phyloP scores from a whole-genome alignment of 2,329 filamentous ascomycete genomes.

The Elsinoe necatrix region DNA sequence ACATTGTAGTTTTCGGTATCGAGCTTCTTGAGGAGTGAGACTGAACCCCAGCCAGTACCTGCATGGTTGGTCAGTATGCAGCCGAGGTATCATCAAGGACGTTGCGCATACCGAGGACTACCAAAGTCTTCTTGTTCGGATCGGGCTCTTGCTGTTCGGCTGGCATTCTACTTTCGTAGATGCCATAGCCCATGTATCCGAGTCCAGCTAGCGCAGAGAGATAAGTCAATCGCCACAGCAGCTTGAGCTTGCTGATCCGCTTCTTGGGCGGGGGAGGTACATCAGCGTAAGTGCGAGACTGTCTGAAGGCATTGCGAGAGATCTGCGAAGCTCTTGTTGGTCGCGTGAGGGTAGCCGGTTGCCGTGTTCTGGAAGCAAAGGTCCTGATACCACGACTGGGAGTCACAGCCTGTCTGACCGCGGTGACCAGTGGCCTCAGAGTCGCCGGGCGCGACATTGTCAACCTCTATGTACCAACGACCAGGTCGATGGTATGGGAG shows the following conservation, averaged over 20 bases:
- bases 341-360: not conserved
- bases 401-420: not conserved
- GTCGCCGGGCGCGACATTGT: slow-evolving; percentile 11
- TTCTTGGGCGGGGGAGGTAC: slow-evolving; percentile 33
- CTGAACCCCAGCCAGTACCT: slow-evolving; percentile 95
- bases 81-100: too few relatives aligned
- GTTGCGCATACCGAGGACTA: slow-evolving; percentile 66
- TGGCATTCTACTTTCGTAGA: slow-evolving; percentile 77
- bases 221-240: slow-evolving; percentile 76
- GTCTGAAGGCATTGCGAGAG: slow-evolving; percentile 22
- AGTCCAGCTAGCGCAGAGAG: slow-evolving; percentile 61
- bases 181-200: slow-evolving; percentile 66
- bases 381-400: not conserved
- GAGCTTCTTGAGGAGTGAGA: slow-evolving; percentile 95
- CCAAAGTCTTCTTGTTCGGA: slow-evolving; percentile 90
- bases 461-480: not conserved
- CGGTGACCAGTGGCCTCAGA: slow-evolving; percentile 11
- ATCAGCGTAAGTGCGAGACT: slow-evolving; percentile 26
- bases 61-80: slow-evolving; percentile 4
- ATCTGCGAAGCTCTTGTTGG: slow-evolving; percentile 8
- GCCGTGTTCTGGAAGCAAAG: not conserved
- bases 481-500: not conserved
- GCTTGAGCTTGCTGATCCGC: slow-evolving; percentile 65
- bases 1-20: slow-evolving; percentile 99
- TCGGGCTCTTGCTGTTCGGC: slow-evolving; percentile 70